Conservation (phyloP, 1,284 basidiomycete species). For the Marasmius oreades region DNA sequence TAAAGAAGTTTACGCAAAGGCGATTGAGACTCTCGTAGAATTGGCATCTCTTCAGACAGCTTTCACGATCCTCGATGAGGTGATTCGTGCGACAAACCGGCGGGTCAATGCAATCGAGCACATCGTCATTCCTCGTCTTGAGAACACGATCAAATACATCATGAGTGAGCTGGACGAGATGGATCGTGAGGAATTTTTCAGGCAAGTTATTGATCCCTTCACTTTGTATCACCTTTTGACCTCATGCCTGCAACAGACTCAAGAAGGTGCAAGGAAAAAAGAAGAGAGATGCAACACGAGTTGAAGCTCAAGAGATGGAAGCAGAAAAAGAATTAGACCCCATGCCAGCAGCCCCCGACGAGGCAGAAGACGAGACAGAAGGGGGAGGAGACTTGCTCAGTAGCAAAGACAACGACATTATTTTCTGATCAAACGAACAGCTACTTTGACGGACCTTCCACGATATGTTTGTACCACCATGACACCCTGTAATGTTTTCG, state of each 20-base stretch:
- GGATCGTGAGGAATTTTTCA: conserved; percentile 97
- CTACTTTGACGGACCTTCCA: background rate
- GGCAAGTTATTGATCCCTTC: conserved; percentile 39
- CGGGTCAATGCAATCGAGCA: conserved; percentile 99
- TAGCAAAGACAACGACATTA: conserved; percentile 88
- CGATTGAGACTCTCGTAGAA: conserved; percentile 95
- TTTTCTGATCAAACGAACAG: conserved; percentile 59
- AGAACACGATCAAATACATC: conserved; percentile 98
- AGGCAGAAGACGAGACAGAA: too few relatives aligned
- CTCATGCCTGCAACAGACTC: conserved; percentile 43
- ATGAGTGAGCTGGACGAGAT: conserved; percentile 95
- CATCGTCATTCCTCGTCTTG: conserved; percentile 92
- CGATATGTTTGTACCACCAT: background rate
- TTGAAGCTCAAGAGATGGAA: conserved; percentile 30
- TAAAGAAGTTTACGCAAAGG: conserved; percentile 96
- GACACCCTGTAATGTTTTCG: background rate
- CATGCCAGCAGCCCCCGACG: conserved; percentile 28
- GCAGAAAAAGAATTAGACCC: conserved; percentile 12
- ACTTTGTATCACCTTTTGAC: background rate
- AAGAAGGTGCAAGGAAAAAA: conserved; percentile 99
- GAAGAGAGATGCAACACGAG: conserved; percentile 71
- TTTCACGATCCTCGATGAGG: conserved; percentile 98
- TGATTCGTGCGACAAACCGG: conserved; percentile 97
- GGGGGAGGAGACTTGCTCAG: conserved; percentile 61
- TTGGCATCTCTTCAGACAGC: conserved; percentile 96